Evolutionary conservation across 225 moss, liverwort and hornwort genomes (phyloP).

Genomic region (Physcomitrium patens): DNA sequence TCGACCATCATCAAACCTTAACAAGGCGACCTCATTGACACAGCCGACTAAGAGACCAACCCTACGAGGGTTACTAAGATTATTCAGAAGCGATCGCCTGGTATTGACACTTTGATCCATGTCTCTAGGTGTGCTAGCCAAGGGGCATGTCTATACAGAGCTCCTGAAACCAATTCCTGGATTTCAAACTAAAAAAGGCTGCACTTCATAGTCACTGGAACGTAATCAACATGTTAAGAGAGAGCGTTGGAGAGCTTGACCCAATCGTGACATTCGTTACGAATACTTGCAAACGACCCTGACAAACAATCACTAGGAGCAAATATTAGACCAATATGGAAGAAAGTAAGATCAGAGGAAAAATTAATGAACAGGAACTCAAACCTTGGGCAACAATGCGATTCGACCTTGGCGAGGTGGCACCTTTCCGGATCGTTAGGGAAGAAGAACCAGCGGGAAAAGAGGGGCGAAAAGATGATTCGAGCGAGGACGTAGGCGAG

Average conservation of each 20-base stretch:
- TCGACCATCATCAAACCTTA: neutral
- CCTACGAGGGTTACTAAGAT: neutral
- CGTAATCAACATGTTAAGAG: neutral
- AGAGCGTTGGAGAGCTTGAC: neutral
- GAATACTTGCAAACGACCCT: neutral
- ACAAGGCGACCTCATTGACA: neutral
- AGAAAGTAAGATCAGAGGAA: neutral
- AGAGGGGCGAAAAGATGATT: conserved; percentile 16
- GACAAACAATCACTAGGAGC: neutral
- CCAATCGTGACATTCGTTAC: neutral
- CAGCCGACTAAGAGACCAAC: neutral
- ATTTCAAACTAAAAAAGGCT: neutral
- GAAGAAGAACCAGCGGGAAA: neutral
- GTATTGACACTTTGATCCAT: neutral
- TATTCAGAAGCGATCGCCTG: neutral
- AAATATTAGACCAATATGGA: neutral
- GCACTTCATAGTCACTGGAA: neutral
- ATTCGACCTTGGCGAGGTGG: neutral
- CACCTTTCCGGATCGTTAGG: conserved; percentile 25
- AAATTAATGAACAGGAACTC: conserved; percentile 2
- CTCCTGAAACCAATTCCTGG: neutral
- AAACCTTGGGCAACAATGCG: conserved; percentile 35
- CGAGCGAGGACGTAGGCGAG: conserved; percentile 1
- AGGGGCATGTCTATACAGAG: neutral
- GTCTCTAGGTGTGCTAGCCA: neutral